Conservation (phyloP, 176 grass and related monocot genomes). For the Ensete ventricosum region DNA sequence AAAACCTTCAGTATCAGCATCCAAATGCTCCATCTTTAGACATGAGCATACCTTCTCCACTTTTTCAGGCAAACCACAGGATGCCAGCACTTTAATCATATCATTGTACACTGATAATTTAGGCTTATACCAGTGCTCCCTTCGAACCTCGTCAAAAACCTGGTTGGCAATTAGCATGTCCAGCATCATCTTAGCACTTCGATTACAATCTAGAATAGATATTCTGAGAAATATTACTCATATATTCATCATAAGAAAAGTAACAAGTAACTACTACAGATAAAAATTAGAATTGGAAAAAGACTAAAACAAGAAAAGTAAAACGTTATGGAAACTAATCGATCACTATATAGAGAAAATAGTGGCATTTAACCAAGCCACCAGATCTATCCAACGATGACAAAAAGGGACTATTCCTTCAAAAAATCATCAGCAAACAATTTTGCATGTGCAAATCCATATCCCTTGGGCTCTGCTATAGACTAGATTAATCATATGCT, state of each 20-base stretch:
- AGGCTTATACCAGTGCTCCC: slow-evolving; percentile 80
- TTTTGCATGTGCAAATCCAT: neutral
- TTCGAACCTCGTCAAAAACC: slow-evolving; percentile 80
- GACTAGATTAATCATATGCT: neutral
- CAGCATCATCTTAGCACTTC: slow-evolving; percentile 27
- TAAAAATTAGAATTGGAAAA: neutral
- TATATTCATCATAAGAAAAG: neutral
- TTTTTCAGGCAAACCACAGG: slow-evolving; percentile 36
- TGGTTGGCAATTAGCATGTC: slow-evolving; percentile 25
- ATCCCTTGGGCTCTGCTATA: neutral
- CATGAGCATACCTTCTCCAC: slow-evolving; percentile 47
- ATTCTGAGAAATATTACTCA: neutral
- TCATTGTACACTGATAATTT: slow-evolving; percentile 49
- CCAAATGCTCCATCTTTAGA: slow-evolving; percentile 57
- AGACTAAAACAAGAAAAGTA: neutral
- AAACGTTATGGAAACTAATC: neutral
- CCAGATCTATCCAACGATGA: no score
- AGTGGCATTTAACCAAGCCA: no score
- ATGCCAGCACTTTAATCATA: slow-evolving; percentile 60
- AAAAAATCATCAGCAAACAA: neutral
- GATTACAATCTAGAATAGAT: slow-evolving; percentile 21
- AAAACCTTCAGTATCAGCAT: slow-evolving; percentile 63
- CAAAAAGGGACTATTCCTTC: no score
- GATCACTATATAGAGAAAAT: no score
- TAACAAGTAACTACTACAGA: neutral